Conservation (phyloP, 345 rosid species). For the Eucalyptus cloeziana region DNA sequence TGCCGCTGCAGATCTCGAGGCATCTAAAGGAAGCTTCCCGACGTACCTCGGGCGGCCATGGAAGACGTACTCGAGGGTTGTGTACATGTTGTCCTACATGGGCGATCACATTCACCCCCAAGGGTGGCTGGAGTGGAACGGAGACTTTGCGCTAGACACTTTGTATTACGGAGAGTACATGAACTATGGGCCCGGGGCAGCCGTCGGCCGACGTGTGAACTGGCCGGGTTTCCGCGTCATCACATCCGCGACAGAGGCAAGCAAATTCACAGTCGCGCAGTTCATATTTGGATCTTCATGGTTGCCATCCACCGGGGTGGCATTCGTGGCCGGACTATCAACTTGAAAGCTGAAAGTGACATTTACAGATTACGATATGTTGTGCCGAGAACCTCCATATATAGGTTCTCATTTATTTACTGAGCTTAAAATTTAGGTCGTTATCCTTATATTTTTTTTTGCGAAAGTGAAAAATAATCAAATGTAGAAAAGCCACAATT, state of each 20-base stretch:
- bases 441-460: background rate
- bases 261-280: conserved; percentile 1
- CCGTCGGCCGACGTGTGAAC: background rate
- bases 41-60: conserved; percentile 95
- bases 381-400: background rate
- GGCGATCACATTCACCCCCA: conserved; percentile 64
- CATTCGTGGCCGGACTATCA: conserved; percentile 24
- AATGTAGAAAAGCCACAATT: background rate
- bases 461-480: background rate
- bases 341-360: conserved; percentile 22
- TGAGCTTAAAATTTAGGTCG: background rate
- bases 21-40: conserved; percentile 34
- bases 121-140: conserved; percentile 16
- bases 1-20: conserved; percentile 41
- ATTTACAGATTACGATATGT: background rate
- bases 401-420: background rate
- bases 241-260: conserved; percentile 1
- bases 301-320: conserved; percentile 18
- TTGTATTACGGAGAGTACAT: conserved; percentile 15
- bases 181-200: conserved; percentile 10
- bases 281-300: conserved; percentile 11
- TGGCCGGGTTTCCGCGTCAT: conserved; percentile 16
- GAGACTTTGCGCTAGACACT: conserved; percentile 2
- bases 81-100: conserved; percentile 62
- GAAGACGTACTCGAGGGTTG: conserved; percentile 71